Base-by-base conservation (phyloP, 352 stramenopile species). In the Blastocystis hominis region DNA sequence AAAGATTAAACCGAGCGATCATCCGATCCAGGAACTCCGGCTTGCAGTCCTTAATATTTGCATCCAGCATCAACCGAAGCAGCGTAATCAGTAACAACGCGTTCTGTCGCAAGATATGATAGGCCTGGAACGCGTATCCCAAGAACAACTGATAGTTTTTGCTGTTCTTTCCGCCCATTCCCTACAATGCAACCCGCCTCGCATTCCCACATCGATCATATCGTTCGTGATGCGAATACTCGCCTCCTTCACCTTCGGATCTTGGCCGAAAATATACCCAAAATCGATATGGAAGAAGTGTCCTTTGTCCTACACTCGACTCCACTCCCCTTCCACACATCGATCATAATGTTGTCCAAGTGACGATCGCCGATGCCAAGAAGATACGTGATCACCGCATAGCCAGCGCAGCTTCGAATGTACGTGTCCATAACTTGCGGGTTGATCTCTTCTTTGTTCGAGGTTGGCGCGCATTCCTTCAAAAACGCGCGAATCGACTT, bases 251-350 rank as follows among this genome's bases (percentile, higher is more conserved):
- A 96, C 96, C 90, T 99, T 99, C 0, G 97, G 96, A 88, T 99
- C 97, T 94, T 92, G 59, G 20, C 97, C 97, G 89, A 99, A 98
- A 84, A 99, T 98, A 90, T 98, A 99, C 42, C 96, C 96, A 91
- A 98, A 99, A 91, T 98, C 97, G 90, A 99, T 99, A 90, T 99
- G 97, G 91, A 99, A 99, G 59, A 99, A 92, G 88, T 98, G 93
- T 20, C 97, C 97, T 20, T 64, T 77, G 86, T 93, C 92, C 1
- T 93, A 92, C 75, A 94, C 94, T 38, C 77, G 5, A 87, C 50
- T 55, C 44, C 42, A 86, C 6, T 15, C 24, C 24, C 15, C 36
- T 54, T 40, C 2, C n/a, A 7, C 13, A 87, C 77, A 40, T 91
- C 89, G 88, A 99, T 94, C 95, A 99, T 98, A 80, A 99, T 92